These are phyloP conservation scores for Blastomyces gilchristii DNA, from an alignment of 2,329 filamentous ascomycete species.

Conservation along the genomic window DNA sequence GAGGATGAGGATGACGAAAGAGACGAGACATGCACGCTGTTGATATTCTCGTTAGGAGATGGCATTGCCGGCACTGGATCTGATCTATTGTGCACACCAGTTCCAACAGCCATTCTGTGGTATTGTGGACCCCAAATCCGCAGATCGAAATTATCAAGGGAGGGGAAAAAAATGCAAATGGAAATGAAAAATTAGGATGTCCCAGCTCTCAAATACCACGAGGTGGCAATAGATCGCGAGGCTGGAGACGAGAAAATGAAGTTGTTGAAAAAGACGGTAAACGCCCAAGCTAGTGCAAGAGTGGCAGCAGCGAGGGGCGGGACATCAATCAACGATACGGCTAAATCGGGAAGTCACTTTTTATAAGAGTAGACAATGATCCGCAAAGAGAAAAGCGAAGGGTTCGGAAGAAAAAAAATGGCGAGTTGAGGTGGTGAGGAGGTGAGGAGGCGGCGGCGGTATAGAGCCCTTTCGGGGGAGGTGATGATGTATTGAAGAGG, in stretches of 20 bases:
- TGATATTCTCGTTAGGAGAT: slow-evolving; percentile 27
- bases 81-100: slow-evolving; percentile 29
- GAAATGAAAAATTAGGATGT: background rate
- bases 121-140: slow-evolving; percentile 2
- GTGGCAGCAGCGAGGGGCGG: background rate
- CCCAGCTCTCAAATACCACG: background rate
- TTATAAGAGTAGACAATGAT: background rate
- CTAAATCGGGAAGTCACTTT: background rate
- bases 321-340: background rate
- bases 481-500: background rate
- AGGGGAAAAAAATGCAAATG: background rate
- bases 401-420: background rate
- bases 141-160: background rate
- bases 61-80: slow-evolving; percentile 32
- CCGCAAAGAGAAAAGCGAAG: background rate
- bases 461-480: background rate
- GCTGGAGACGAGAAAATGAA: slow-evolving; percentile 1
- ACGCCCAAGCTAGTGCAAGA: background rate
- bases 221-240: background rate
- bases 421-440: background rate
- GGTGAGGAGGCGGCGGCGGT: background rate
- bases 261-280: background rate
- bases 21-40: slow-evolving; percentile 32
- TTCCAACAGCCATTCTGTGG: slow-evolving; percentile 27
- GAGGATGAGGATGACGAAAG: slow-evolving; percentile 39